phyloP scores from a whole-genome alignment of 202 grass and related monocot genomes.

The Dendrocalamus latiflorus region DNA sequence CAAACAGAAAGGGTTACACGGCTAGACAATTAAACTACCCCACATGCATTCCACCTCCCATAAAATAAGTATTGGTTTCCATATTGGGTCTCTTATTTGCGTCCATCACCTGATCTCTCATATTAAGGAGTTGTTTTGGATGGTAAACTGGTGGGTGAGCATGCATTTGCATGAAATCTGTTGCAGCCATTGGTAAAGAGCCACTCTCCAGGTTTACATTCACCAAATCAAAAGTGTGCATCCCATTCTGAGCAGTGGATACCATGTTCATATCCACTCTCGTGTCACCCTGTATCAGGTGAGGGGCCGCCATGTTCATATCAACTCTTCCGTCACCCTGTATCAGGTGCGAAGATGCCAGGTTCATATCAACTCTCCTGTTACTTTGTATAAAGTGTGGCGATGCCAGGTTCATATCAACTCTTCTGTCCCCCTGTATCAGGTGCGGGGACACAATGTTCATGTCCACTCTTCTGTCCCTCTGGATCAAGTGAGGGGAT shows the following conservation, averaged over 20 bases:
- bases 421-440: constrained; percentile 40
- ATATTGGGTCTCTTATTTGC: too few species aligned
- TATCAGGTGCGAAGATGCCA: constrained; percentile 42
- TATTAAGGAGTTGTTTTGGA: too few species aligned
- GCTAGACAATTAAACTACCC: constrained; percentile 42
- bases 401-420: constrained; percentile 45
- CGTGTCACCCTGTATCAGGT: constrained; percentile 50
- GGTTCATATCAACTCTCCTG: constrained; percentile 54
- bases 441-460: constrained; percentile 49
- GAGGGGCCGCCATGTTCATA: constrained; percentile 58
- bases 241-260: constrained; percentile 44
- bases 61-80: too few species aligned
- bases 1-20: too few species aligned
- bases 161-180: too few species aligned
- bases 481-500: too few species aligned
- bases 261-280: constrained; percentile 83
- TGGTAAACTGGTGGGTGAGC: too few species aligned
- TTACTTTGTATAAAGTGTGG: constrained; percentile 41
- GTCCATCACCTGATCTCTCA: too few species aligned
- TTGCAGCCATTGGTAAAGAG: too few species aligned
- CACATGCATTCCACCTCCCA: too few species aligned
- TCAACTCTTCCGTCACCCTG: constrained; percentile 48
- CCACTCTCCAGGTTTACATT: too few species aligned
- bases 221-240: constrained; percentile 63
- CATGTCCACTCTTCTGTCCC: too few species aligned